Base-by-base conservation (phyloP, 1,284 basidiomycete species). In the Inonotus obliquus region DNA sequence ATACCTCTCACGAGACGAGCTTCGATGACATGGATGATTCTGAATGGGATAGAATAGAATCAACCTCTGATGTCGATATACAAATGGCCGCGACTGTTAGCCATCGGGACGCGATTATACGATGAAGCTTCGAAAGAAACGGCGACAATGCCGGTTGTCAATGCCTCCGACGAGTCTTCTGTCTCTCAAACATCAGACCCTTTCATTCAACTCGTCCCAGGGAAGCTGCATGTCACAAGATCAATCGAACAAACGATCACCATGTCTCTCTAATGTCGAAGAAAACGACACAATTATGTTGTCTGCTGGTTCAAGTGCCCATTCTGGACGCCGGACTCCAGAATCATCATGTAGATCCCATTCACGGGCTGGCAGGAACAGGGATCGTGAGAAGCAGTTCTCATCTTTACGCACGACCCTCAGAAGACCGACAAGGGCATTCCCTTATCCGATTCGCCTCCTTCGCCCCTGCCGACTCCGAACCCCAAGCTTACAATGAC, bases 21-120 rank as follows among this genome's bases (percentile, higher is more conserved):
- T 53, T 75, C 69, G 13, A 71, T 71, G 74, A 72, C 17, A 72
- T 74, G 2, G 82, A 83, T 0, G 79, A 79, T 4, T 85, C 84
- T 54, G 89, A 90, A 66, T 91, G 89, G 89, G 87, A 91, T 66
- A 77, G 80, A 38, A 79, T 91, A 64, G 88, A 91, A 51, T 80
- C 80, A 4, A 76, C 79, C 0, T 79, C 83, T 0, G 88, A 90
- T 66, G 66, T 87, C 45, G 85, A 87, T 55, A 73, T 68, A 5
- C 75, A 77, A 14, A 76, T 74, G 1, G 73, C 67, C 29, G 68
- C 68, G n/a, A 63, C 78, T 55, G 41, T 57, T 4, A 37, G 23
- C 23, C 41, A 5, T 19, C 49, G 19, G 44, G 39, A 4, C 25
- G 51, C 7, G 80, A 81, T 55, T 77, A 75, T 2, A 68, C 74